phyloP scores from a whole-genome alignment of 1,139 yeast species.

The Sugiyamaella pinicola region DNA sequence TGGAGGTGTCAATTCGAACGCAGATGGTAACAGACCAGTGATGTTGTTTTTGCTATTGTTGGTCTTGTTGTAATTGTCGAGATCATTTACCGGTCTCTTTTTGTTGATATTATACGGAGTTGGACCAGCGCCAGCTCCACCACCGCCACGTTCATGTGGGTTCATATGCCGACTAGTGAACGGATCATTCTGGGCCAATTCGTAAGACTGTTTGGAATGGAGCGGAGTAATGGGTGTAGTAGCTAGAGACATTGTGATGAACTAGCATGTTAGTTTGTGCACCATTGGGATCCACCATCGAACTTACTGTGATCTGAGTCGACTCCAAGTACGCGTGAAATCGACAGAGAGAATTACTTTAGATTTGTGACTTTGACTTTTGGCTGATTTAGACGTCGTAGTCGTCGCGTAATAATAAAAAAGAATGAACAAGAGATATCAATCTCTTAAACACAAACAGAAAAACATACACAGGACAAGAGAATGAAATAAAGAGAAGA shows the following conservation, averaged over 20 bases:
- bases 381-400: too few relatives aligned
- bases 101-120: neutral
- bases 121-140: neutral
- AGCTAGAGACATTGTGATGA: slow-evolving; percentile 10
- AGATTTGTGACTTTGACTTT: too few relatives aligned
- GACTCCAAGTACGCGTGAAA: too few relatives aligned
- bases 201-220: slow-evolving; percentile 7
- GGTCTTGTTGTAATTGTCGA: neutral
- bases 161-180: slow-evolving; percentile 1
- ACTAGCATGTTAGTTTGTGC: neutral
- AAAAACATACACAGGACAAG: too few relatives aligned
- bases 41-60: neutral
- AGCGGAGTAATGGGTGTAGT: slow-evolving; percentile 16
- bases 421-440: too few relatives aligned
- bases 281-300: too few relatives aligned
- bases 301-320: too few relatives aligned
- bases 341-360: too few relatives aligned
- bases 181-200: slow-evolving; percentile 6
- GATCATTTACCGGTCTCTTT: slow-evolving; percentile 9
- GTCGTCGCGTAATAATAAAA: too few relatives aligned
- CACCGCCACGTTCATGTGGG: too few relatives aligned
- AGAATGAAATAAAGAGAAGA: neutral
- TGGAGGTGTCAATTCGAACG: slow-evolving; percentile 38
- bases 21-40: slow-evolving; percentile 31
- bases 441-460: too few relatives aligned